phyloP scores from a whole-genome alignment of 306 rosid genomes.

The Rosa multiflora region DNA sequence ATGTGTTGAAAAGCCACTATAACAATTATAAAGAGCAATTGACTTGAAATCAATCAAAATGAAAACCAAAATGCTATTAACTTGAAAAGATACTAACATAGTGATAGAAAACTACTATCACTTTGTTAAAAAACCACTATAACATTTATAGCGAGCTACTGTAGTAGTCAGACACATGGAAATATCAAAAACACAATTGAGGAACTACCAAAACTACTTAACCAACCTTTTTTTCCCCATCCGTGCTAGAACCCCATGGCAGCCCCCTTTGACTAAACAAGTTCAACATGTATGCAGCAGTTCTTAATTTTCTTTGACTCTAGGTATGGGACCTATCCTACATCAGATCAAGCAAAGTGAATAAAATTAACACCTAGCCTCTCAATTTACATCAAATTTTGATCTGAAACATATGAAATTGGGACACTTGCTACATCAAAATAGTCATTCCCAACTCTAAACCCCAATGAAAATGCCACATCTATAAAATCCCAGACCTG shows the following conservation, averaged over 20 bases:
- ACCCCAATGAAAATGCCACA: no score
- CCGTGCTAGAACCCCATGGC: slow-evolving; percentile 53
- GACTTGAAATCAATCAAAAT: no score
- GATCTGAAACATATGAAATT: neutral
- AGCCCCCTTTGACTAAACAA: slow-evolving; percentile 55
- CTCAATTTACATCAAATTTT: slow-evolving; percentile 5
- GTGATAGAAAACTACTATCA: no score
- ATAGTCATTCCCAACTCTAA: no score
- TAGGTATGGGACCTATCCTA: slow-evolving; percentile 43
- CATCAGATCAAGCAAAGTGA: slow-evolving; percentile 35
- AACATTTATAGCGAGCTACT: neutral
- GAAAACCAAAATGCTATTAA: no score
- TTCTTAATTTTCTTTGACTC: slow-evolving; percentile 47
- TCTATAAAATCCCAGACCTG: no score
- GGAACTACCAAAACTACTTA: neutral
- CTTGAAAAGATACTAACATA: no score
- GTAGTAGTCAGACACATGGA: slow-evolving; percentile 25
- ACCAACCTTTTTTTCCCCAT: slow-evolving; percentile 67
- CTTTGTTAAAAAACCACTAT: no score
- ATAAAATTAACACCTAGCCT: slow-evolving; percentile 19
- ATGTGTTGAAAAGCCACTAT: no score
- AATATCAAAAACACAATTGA: slow-evolving; percentile 19
- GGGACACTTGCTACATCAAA: no score
- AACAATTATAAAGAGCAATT: no score
- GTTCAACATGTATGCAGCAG: slow-evolving; percentile 63